These are phyloP conservation scores for Pisolithus albus DNA, from an alignment of 768 basidiomycete genomes.

Conservation along the genomic window DNA sequence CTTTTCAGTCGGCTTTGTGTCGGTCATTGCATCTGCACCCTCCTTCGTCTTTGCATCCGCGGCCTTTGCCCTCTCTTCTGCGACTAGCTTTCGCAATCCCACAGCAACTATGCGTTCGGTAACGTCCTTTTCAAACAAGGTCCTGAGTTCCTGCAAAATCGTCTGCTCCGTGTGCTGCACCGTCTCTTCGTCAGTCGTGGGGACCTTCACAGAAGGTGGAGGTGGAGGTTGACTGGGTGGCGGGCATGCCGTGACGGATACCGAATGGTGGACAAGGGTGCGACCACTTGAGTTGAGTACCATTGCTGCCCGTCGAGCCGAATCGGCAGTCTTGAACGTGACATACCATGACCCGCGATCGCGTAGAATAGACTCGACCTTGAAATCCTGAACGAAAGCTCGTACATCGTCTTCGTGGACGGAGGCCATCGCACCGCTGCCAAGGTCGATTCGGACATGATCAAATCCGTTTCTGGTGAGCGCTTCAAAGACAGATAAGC, in stretches of 20 bases:
- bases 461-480: constrained; percentile 60
- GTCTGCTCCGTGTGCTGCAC: constrained; percentile 48
- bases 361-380: constrained; percentile 64
- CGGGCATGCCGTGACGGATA: constrained; percentile 43
- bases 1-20: constrained; percentile 41
- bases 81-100: constrained; percentile 46
- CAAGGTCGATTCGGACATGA: constrained; percentile 54
- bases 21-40: constrained; percentile 31
- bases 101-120: constrained; percentile 51
- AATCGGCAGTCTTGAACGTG: constrained; percentile 58
- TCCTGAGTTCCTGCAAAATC: constrained; percentile 51
- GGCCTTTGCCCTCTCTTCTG: constrained; percentile 43
- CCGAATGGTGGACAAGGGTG: constrained; percentile 52
- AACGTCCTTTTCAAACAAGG: constrained; percentile 57
- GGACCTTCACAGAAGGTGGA: constrained; percentile 31
- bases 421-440: constrained; percentile 37
- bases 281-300: constrained; percentile 49
- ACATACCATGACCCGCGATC: constrained; percentile 74
- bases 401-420: constrained; percentile 64
- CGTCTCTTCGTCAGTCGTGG: constrained; percentile 49
- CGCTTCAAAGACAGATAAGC: constrained; percentile 27
- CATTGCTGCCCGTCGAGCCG: constrained; percentile 61
- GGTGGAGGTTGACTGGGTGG: constrained; percentile 30
- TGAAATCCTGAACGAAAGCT: constrained; percentile 62
- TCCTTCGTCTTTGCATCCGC: constrained; percentile 21